Base-by-base conservation (phyloP, 2,329 filamentous ascomycete species). In the Allantophomopsis cytisporea region DNA sequence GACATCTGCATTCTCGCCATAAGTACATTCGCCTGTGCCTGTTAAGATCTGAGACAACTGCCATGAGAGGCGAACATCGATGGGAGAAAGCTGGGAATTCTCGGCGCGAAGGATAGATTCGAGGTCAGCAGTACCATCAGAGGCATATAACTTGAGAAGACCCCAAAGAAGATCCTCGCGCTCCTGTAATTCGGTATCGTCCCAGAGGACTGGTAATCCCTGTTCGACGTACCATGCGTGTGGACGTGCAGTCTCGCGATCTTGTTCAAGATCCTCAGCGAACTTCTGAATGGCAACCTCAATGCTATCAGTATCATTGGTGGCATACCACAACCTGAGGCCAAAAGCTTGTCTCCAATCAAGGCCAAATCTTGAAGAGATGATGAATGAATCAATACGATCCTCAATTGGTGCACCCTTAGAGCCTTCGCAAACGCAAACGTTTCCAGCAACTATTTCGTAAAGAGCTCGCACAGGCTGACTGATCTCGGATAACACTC, bases 271-370 rank as follows among this genome's bases (percentile, higher is more conserved):
- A 50, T 94, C 87, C 40, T 78, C 66, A 44, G 76, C 67, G 58
- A 87, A 98, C 20, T 72, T 71, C 34, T 68, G 60, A 4, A 98
- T 79, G 2, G 88, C 88, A 35, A 69, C 65, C 37, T 80, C 74
- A 34, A 95, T 68, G 30, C 76, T 71, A 35, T 87, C 81, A 31
- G 77, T 68, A 28, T 73, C 65, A 2, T 73, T 68, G 32, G 78
- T 83, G 35, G 79, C 80, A 57, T 94, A 98, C 83, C 87, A 96
- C 2, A 98, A 67, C 34, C 88, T 78, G 37, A 98, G 69, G 10
- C 85, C 89, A 58, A 98, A 94, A 1, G 88, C 80, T 54, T 94
- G 88, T 57, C 85, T 80, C 91, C 91, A 98, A 56, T 93, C 83
- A 30, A 98, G 68, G 4, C 76, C 76, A 55, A 95, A 98, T 36